phyloP scores from a whole-genome alignment of 805 yeast species.

The Kregervanrija pseudodelftensis region DNA sequence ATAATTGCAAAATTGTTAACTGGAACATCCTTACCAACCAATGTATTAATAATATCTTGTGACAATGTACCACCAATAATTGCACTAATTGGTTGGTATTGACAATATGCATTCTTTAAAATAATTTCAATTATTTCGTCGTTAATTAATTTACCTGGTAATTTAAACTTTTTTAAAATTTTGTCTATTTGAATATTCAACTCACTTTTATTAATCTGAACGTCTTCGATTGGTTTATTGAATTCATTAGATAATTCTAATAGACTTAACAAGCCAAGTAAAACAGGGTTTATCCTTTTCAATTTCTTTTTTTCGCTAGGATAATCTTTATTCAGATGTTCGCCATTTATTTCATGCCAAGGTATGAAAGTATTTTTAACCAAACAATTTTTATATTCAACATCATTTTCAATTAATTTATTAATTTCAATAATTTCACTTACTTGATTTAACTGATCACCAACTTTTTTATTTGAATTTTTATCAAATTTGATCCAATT shows the following conservation, averaged over 20 bases:
- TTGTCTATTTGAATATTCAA: slow-evolving; percentile 25
- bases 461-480: slow-evolving; percentile 44
- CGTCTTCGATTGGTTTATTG: slow-evolving; percentile 20
- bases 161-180: slow-evolving; percentile 32
- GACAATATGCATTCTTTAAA: slow-evolving; percentile 46
- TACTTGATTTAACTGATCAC: slow-evolving; percentile 34
- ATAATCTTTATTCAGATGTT: slow-evolving; percentile 8
- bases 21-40: slow-evolving; percentile 72
- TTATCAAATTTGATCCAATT: slow-evolving; percentile 46
- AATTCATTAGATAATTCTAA: slow-evolving; percentile 33
- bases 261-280: slow-evolving; percentile 54
- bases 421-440: slow-evolving; percentile 36
- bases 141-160: slow-evolving; percentile 37
- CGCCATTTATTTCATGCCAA: slow-evolving; percentile 22
- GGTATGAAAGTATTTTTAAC: slow-evolving; percentile 32
- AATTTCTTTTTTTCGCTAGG: slow-evolving; percentile 28
- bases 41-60: slow-evolving; percentile 80
- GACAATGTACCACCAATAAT: slow-evolving; percentile 84
- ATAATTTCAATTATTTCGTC: slow-evolving; percentile 33
- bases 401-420: slow-evolving; percentile 27
- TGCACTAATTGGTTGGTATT: slow-evolving; percentile 79
- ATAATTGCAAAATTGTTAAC: slow-evolving; percentile 72
- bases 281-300: slow-evolving; percentile 45
- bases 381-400: slow-evolving; percentile 29
- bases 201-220: slow-evolving; percentile 17